Evolutionary conservation across 2,329 filamentous ascomycete species (phyloP), one percentile per base, ranked within the genome.

Genomic region (Alternaria brassicicola): DNA sequence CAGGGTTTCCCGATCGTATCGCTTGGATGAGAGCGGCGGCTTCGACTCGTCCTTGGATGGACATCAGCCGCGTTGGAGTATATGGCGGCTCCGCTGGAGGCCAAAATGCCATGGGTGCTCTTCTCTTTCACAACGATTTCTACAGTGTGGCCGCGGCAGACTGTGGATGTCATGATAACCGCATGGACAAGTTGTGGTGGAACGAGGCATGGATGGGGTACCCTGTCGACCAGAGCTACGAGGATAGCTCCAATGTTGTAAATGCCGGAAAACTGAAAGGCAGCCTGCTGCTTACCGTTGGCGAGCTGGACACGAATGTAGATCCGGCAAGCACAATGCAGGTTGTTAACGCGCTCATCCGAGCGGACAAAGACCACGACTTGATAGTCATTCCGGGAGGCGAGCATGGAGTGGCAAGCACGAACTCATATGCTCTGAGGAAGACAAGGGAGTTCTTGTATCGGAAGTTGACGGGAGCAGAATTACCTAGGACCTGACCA

Each of bases 251-350:
- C 4, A 72, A 70, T 52, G 65, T 69, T 50, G 68, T 63, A 4
- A 63, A 70, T 55, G 68, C 68, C 28, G 43, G 52, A 35, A 65
- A 62, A 33, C 52, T 72, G 33, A 10, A 63, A 52, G 55, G 62
- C n/a, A 61, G 55, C 6, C 35, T 69, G 36, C 53, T 66, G 51
- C 65, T 66, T 17, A 67, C 55, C 25, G 68, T 71, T 28, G 77
- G 73, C 64, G 78, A 79, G 56, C 65, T 70, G 61, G 73, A 68
- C 46, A 65, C 56, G 35, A 80, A 70, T 48, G 69, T 72, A 6
- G 69, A 72, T 61, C 69, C 69, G 17, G 64, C 68, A 46, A 62
- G 54, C 39, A 71, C 68, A 47, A 69, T 70, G 67, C 68, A 71
- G 50, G 68, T 68, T 33, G 66, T 68, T 2, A 67, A 70, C 35